Conservation (phyloP, 2,329 filamentous ascomycete genomes). For the Beauveria sp. region DNA sequence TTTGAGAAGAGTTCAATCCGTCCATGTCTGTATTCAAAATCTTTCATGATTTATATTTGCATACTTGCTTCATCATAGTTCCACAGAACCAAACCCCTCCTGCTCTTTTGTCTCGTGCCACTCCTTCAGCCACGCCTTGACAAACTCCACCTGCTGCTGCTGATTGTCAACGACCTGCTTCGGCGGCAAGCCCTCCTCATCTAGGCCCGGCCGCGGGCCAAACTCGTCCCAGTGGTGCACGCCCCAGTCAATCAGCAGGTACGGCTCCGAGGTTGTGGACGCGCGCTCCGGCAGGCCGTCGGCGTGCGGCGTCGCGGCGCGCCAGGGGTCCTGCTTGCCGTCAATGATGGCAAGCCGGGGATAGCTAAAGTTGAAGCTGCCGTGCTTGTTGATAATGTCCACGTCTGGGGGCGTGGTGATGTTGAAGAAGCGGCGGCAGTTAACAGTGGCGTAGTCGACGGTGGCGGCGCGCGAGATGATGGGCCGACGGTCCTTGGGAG, state of each 20-base stretch:
- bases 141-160: conserved; percentile 50
- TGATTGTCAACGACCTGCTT: conserved; percentile 52
- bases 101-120: conserved; percentile 31
- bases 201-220: conserved; percentile 46
- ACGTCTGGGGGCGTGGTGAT: conserved; percentile 57
- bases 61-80: neutral
- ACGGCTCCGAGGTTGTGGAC: conserved; percentile 59
- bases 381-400: conserved; percentile 66
- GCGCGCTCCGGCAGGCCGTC: conserved; percentile 48
- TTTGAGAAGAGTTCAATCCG: no score
- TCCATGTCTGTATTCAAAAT: neutral
- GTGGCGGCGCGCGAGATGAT: conserved; percentile 65
- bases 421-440: conserved; percentile 64
- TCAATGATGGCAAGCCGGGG: conserved; percentile 69
- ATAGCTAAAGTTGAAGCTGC: conserved; percentile 65
- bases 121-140: conserved; percentile 59
- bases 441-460: conserved; percentile 51
- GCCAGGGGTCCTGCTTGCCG: conserved; percentile 75
- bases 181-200: conserved; percentile 56
- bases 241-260: conserved; percentile 63
- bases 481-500: conserved; percentile 55
- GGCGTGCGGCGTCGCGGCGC: conserved; percentile 63
- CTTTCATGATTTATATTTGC: neutral
- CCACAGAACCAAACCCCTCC: neutral
- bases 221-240: conserved; percentile 81